Conservation (phyloP, 371 early-diverging fungal species). For the Apophysomyces sp. region DNA sequence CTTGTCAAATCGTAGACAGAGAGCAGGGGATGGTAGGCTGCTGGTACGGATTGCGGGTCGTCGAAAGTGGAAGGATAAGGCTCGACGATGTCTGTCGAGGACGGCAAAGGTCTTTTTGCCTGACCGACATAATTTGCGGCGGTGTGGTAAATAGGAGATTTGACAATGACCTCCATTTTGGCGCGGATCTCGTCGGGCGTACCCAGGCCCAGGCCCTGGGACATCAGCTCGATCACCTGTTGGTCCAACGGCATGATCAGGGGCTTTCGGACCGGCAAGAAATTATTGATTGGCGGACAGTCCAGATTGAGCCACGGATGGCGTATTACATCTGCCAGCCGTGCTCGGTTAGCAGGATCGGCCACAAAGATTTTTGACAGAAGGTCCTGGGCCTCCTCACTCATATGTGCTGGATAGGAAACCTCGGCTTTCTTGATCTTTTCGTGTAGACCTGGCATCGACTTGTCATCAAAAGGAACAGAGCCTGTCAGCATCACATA, state of each 20-base stretch:
- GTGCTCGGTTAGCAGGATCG: slow-evolving; percentile 67
- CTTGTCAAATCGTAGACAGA: slow-evolving; percentile 83
- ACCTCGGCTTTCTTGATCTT: slow-evolving; percentile 86
- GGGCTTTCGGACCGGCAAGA: slow-evolving; percentile 64
- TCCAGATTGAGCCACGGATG: slow-evolving; percentile 83
- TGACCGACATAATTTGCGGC: slow-evolving; percentile 14
- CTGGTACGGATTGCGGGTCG: slow-evolving; percentile 47
- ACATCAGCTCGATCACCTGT: slow-evolving; percentile 70
- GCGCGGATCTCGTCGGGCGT: slow-evolving; percentile 61
- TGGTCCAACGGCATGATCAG: slow-evolving; percentile 64
- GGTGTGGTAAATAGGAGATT: slow-evolving; percentile 19
- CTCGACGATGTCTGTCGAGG: background rate
- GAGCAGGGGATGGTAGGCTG: slow-evolving; percentile 67
- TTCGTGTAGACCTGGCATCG: slow-evolving; percentile 84
- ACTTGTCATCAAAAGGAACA: slow-evolving; percentile 95
- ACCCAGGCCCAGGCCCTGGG: slow-evolving; percentile 80
- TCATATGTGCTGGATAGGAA: slow-evolving; percentile 80
- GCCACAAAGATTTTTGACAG: slow-evolving; percentile 75
- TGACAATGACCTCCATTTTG: slow-evolving; percentile 53
- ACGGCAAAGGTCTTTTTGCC: background rate
- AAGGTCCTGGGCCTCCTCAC: slow-evolving; percentile 71
- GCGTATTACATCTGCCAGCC: slow-evolving; percentile 66
- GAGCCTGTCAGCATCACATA: slow-evolving; percentile 92
- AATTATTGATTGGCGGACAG: slow-evolving; percentile 58
- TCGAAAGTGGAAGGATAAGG: slow-evolving; percentile 20